phyloP scores from a whole-genome alignment of 257 asterid genomes.

The Cynanchum wilfordii region DNA sequence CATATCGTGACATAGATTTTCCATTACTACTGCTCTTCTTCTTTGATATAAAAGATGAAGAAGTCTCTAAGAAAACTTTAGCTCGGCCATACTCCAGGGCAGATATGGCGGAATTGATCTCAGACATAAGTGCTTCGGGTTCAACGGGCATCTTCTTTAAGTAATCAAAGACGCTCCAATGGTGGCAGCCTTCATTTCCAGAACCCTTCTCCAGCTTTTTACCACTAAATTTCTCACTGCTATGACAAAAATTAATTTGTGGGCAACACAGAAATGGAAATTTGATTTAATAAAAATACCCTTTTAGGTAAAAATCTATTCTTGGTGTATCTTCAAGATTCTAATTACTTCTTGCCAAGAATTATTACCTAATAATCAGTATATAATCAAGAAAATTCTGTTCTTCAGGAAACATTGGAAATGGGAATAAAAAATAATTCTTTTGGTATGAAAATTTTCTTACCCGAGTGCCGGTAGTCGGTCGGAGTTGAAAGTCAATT shows the following conservation, averaged over 20 bases:
- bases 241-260: not conserved
- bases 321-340: not conserved
- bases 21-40: conserved; percentile 6
- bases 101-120: conserved; percentile 52
- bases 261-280: not conserved
- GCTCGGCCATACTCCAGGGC: conserved; percentile 53
- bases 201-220: conserved; percentile 33
- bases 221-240: not conserved
- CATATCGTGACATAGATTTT: conserved; percentile 22
- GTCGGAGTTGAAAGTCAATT: conserved; percentile 8
- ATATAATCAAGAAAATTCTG: not conserved
- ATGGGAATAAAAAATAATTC: not conserved
- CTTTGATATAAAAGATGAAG: conserved; percentile 21
- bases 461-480: not conserved
- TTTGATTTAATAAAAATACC: not conserved
- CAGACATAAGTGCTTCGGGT: conserved; percentile 60
- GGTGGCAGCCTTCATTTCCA: conserved; percentile 26
- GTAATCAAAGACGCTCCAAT: conserved; percentile 52
- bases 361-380: not conserved
- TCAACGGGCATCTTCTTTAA: conserved; percentile 32
- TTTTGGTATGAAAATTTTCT: not conserved
- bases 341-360: not conserved
- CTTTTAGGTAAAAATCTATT: not conserved
- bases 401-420: not conserved
- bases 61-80: conserved; percentile 31